Percentiles rank a stretch among this genome's conserved stretches.
Evolutionary conservation across 164 flowering plant genomes (phyloP).

Genomic region (Vitis amurensis): DNA sequence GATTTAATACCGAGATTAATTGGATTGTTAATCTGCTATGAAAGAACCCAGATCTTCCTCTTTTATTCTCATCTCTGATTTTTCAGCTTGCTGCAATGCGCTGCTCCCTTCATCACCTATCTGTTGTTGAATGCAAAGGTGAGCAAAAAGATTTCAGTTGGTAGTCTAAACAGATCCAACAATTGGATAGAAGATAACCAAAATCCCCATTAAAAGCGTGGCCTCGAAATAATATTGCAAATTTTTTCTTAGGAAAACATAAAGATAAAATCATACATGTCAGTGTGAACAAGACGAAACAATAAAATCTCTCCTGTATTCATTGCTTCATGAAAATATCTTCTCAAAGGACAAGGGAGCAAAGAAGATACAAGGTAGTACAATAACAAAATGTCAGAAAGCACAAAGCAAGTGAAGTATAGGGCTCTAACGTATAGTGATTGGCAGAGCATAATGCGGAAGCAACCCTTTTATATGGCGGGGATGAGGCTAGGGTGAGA

Average conservation of each 20-base stretch:
- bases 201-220: not conserved
- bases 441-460: too few relatives aligned
- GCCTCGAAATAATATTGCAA: too few relatives aligned
- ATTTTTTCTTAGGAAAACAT: not conserved
- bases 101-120: conserved; percentile 10
- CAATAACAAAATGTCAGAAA: too few relatives aligned
- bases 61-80: conserved; percentile 4
- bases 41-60: conserved; percentile 17
- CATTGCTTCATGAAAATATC: too few relatives aligned
- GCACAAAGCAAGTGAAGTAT: too few relatives aligned
- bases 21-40: not conserved
- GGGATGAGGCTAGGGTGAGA: too few relatives aligned
- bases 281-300: not conserved
- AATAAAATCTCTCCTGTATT: too few relatives aligned
- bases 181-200: not conserved
- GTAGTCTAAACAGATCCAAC: too few relatives aligned
- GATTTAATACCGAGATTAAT: not conserved
- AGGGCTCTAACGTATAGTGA: too few relatives aligned
- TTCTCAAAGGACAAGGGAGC: too few relatives aligned
- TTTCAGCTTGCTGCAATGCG: conserved; percentile 9
- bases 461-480: too few relatives aligned
- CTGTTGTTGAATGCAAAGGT: conserved; percentile 13
- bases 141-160: not conserved
- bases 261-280: not conserved
- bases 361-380: too few relatives aligned